A percentile compares a stretch with the other conserved stretches of the same genome.
Evolutionary conservation across 192 early-diverging fungal genomes (phyloP).

Genomic region (Coemansia sp.): DNA sequence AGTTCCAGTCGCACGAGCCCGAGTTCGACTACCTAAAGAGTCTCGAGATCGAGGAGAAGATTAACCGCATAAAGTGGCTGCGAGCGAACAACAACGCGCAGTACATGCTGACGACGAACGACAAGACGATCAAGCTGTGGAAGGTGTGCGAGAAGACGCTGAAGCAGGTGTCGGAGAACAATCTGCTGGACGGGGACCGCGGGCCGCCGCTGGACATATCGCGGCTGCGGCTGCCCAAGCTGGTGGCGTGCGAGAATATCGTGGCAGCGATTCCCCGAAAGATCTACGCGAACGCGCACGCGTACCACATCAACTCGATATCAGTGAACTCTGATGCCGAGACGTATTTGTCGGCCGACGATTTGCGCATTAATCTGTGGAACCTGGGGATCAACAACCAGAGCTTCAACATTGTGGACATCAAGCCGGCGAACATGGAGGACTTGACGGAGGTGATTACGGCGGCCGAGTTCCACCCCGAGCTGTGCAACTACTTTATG

Average conservation of each 20-base stretch:
- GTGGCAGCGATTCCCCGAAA: conserved; percentile 92
- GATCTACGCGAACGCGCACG: conserved; percentile 97
- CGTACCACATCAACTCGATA: conserved; percentile 99
- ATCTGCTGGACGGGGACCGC: conserved; percentile 69
- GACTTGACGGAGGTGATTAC: conserved; percentile 99
- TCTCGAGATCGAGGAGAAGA: conserved; percentile 99
- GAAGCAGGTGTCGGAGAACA: conserved; percentile 92
- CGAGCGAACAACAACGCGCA: conserved; percentile 93
- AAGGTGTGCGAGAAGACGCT: conserved; percentile 98
- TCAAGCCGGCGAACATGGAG: conserved; percentile 99
- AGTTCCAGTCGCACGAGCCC: conserved; percentile 99
- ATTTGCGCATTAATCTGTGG: conserved; percentile 98
- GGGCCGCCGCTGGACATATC: conserved; percentile 49
- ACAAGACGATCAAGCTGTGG: conserved; percentile 99
- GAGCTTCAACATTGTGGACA: conserved; percentile 99
- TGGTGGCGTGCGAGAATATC: conserved; percentile 94
- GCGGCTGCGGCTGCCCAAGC: conserved; percentile 74
- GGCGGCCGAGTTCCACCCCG: conserved; percentile 95
- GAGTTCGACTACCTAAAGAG: conserved; percentile 99
- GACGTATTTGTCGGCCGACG: conserved; percentile 96
- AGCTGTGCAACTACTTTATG: conserved; percentile 95
- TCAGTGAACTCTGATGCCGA: conserved; percentile 98
- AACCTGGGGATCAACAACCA: conserved; percentile 96
- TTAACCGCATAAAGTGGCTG: conserved; percentile 99
- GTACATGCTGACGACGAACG: conserved; percentile 97